Base-by-base conservation (phyloP, 805 yeast genomes). In the Candida awuae region DNA sequence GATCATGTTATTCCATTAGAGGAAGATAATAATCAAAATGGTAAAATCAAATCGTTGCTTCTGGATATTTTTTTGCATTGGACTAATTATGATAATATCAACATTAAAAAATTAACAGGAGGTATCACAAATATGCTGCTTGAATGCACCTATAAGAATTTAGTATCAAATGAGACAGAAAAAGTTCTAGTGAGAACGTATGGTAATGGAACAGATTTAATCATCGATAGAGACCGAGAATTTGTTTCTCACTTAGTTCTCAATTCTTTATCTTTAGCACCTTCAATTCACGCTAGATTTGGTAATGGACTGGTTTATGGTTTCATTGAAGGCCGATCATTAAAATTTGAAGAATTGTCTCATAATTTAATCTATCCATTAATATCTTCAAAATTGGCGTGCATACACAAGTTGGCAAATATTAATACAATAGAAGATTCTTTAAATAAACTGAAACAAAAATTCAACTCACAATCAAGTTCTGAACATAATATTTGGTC, bases 221-320 rank as follows among this genome's bases (percentile, higher is more conserved):
- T 82, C 36, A 82, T 82, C 25, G 87, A 83, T 56, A 64, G 92
- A 46, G 78, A 78, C 47, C 63, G 87, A 27, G 92, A 82, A 54
- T 79, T 76, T 52, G 78, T 80, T 15, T 78, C 83, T 41, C 90
- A 82, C 54, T 53, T 77, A 35, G 71, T 76, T 37, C 66, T 83
- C 36, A 69, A 77, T 48, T 67, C 79, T 3, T 63, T 76, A 31
- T 63, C 66, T 3, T 66, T 82, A 44, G 90, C 90, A 0, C 85
- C 92, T 1, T 68, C 78, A 1, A 68, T 82, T 19, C 73, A 73
- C 52, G 80, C 84, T 4, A 61, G 83, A 37, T 80, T 83, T 49
- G 72, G 75, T 25, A 82, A 82, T 55, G 92, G 92, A 1, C 65
- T 82, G 31, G 71, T 82, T 10, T 82, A 82, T 51, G 87, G 84